Evolutionary conservation across 73 alveolate genomes (phyloP).

Genomic region (Stentor coeruleus): DNA sequence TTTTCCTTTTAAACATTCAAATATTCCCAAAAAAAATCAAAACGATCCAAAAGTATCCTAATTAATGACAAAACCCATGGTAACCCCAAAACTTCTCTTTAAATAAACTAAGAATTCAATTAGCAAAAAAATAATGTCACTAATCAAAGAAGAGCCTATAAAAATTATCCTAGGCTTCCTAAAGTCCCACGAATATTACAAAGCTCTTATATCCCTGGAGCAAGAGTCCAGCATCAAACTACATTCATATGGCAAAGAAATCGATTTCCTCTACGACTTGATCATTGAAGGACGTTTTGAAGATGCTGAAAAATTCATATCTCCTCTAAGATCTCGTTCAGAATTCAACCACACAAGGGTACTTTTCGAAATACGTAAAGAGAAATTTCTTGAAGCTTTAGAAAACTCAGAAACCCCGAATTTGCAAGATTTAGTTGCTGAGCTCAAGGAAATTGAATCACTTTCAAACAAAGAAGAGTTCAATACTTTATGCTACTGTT

Average conservation of each 20-base stretch:
- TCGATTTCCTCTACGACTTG: slow-evolving; percentile 72
- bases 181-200: slow-evolving; percentile 42
- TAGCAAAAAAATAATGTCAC: too few species aligned
- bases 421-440: slow-evolving; percentile 43
- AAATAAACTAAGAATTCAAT: too few species aligned
- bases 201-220: slow-evolving; percentile 74
- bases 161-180: slow-evolving; percentile 42
- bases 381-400: slow-evolving; percentile 82
- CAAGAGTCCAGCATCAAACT: slow-evolving; percentile 68
- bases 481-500: slow-evolving; percentile 66
- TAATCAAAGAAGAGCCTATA: slow-evolving; percentile 6
- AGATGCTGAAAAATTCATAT: slow-evolving; percentile 83
- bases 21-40: too few species aligned
- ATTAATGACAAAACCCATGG: too few species aligned
- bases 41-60: too few species aligned
- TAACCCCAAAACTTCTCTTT: too few species aligned
- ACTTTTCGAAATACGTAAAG: slow-evolving; percentile 79
- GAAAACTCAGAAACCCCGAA: slow-evolving; percentile 41
- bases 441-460: slow-evolving; percentile 57
- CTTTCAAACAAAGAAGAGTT: slow-evolving; percentile 60
- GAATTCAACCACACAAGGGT: slow-evolving; percentile 65
- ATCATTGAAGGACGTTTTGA: slow-evolving; percentile 89
- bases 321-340: slow-evolving; percentile 64
- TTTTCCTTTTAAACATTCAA: too few species aligned
- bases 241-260: slow-evolving; percentile 79